Evolutionary conservation across 192 early-diverging fungal species (phyloP), one percentile per base, ranked within the genome.

Genomic region (Pilaira anomala): DNA sequence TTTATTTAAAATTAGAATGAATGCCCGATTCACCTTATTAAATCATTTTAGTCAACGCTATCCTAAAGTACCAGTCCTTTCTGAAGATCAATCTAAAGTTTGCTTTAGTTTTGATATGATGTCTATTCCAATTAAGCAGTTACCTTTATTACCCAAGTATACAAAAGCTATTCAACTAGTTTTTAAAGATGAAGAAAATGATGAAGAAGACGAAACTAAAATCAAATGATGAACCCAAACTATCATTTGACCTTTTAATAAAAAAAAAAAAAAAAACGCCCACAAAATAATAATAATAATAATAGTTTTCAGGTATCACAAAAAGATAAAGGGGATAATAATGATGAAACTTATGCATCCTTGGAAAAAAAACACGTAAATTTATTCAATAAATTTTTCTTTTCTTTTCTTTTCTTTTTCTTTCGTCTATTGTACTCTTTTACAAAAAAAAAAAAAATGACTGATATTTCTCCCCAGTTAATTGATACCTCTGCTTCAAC

Each of bases 1-100:
- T 16, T 63, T 8, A 41, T n/a, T 26, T 13, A 44, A 16, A 42
- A 18, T 39, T 66, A 88, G 90, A 11, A 97, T 97, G 94, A 82
- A 87, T 3, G 93, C 93, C 21, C 80, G 87, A 50, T 85, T 85
- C 60, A 80, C 92, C 16, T 68, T 99, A 29, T 74, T 99, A 42
- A 99, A 94, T 29, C 97, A 99, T 65, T 99, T 99, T 72, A 95
- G 92, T 66, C 95, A 97, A 74, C 83, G 97, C 13, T 99, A 96
- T 72, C 89, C 92, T 3, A 93, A 91, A 71, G 76, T 92, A n/a
- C 92, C 90, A 0, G 49, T 65, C 24, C 81, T 88, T 12, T 52
- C 64, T n/a, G 62, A 78, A 48, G 72, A 71, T 26, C 74, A 77
- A 18, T 68, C 63, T 19, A 56, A 66, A 11, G 75, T 90, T 29